Conservation (phyloP, 169 alveolate species). For the Cryptosporidium felis region DNA sequence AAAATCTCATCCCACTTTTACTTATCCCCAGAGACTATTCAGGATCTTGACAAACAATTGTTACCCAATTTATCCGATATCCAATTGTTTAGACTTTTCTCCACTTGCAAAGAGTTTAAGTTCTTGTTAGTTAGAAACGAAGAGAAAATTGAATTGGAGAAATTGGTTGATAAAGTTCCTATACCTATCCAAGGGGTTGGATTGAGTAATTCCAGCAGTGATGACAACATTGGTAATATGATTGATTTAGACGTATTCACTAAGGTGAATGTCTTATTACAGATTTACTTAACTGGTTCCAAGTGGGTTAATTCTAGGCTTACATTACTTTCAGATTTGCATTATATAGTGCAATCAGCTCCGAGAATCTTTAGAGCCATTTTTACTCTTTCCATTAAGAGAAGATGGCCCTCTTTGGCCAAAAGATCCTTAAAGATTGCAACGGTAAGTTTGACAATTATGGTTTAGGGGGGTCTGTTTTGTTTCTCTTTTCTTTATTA, state of each 20-base stretch:
- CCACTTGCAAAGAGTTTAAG: conserved; percentile 95
- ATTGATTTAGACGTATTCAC: conserved; percentile 86
- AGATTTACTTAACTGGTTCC: conserved; percentile 94
- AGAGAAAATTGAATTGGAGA: conserved; percentile 94
- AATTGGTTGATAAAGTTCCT: conserved; percentile 92
- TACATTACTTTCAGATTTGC: conserved; percentile 90
- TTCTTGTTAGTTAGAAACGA: conserved; percentile 96
- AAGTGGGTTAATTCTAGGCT: conserved; percentile 82
- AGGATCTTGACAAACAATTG: conserved; percentile 69
- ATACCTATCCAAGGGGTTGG: conserved; percentile 84
- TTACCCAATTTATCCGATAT: conserved; percentile 91
- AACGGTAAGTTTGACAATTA: conserved; percentile 53
- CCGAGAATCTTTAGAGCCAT: conserved; percentile 98
- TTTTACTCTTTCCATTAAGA: conserved; percentile 93
- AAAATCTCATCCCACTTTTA: conserved; percentile 97
- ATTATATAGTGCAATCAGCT: conserved; percentile 96
- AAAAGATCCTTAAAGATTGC: conserved; percentile 84
- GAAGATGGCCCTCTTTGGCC: conserved; percentile 94
- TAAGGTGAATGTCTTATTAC: conserved; percentile 94
- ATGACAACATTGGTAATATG: conserved; percentile 53
- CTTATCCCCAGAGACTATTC: conserved; percentile 79
- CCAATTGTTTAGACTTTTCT: conserved; percentile 93
- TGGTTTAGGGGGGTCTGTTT: too few relatives aligned
- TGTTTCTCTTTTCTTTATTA: too few relatives aligned
- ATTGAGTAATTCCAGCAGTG: conserved; percentile 79